Evolutionary conservation across 805 yeast species (phyloP).

Genomic region (Pichia deserticola): DNA sequence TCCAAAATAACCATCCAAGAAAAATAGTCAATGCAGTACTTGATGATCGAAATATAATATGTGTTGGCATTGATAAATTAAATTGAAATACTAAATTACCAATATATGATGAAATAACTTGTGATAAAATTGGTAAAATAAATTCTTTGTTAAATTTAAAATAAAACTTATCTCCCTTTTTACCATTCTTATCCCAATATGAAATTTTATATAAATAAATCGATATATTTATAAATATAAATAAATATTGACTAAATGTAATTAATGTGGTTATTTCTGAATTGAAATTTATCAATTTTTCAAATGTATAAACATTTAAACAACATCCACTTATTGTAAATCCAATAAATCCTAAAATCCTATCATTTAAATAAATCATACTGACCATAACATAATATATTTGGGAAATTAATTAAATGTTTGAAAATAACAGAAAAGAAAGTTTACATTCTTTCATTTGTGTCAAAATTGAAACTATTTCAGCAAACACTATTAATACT

Average conservation of each 20-base stretch:
- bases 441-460: too few species aligned
- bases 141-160: constrained; percentile 26
- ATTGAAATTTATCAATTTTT: constrained; percentile 36
- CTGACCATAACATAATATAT: too few species aligned
- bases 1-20: constrained; percentile 41
- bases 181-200: not conserved
- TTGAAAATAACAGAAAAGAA: too few species aligned
- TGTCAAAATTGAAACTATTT: too few species aligned
- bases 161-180: not conserved
- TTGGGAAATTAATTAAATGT: too few species aligned
- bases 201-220: constrained; percentile 25
- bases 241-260: constrained; percentile 51
- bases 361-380: too few species aligned
- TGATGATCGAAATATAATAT: constrained; percentile 58
- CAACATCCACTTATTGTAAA: constrained; percentile 70
- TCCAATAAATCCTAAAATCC: constrained; percentile 7
- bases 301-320: constrained; percentile 57
- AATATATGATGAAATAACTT: constrained; percentile 42
- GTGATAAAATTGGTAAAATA: constrained; percentile 40
- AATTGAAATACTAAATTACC: constrained; percentile 54
- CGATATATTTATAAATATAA: constrained; percentile 41
- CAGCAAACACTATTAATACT: too few species aligned
- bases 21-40: constrained; percentile 56
- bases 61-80: constrained; percentile 57
- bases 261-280: constrained; percentile 40